A percentile compares a stretch with the other conserved stretches of the same genome.
phyloP scores from a whole-genome alignment of 352 stramenopile species.

The Lagenidium sp. region DNA sequence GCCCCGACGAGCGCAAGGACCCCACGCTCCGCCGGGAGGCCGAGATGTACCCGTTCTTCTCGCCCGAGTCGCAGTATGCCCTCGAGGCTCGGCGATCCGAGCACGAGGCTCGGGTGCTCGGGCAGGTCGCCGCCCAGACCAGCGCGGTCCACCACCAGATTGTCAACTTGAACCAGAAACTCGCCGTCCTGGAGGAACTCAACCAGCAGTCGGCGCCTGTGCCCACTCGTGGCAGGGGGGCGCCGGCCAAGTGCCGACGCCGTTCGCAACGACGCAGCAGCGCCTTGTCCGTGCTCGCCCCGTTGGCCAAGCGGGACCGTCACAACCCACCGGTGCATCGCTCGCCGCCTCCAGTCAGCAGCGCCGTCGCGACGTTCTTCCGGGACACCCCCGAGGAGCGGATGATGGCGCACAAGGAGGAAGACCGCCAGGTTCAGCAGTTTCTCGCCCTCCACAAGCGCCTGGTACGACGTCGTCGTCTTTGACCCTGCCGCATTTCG shows the following conservation, averaged over 20 bases:
- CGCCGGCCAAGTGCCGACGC: not conserved
- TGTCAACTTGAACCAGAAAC: constrained; percentile 10
- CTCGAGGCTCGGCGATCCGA: constrained; percentile 10
- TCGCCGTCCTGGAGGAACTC: constrained; percentile 10
- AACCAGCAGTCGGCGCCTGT: not conserved
- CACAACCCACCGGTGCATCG: too few relatives aligned
- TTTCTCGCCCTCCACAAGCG: constrained; percentile 17
- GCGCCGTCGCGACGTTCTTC: constrained; percentile 6
- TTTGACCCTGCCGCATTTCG: too few relatives aligned
- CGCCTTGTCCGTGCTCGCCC: too few relatives aligned
- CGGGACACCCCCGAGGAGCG: constrained; percentile 10
- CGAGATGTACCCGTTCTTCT: constrained; percentile 41
- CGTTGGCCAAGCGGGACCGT: too few relatives aligned
- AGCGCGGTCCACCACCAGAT: constrained; percentile 5
- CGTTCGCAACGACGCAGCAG: not conserved
- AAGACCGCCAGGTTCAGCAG: constrained; percentile 17
- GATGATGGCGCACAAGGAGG: constrained; percentile 1
- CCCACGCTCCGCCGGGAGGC: not conserved
- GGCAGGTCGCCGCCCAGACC: constrained; percentile 1
- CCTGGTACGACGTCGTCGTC: constrained; percentile 13
- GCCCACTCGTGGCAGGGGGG: not conserved
- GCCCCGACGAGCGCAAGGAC: not conserved
- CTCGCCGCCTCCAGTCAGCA: too few relatives aligned
- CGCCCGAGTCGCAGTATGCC: not conserved
- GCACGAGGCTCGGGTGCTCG: constrained; percentile 8